These are phyloP conservation scores for Angophora floribunda DNA, from an alignment of 345 rosid genomes.

Conservation along the genomic window DNA sequence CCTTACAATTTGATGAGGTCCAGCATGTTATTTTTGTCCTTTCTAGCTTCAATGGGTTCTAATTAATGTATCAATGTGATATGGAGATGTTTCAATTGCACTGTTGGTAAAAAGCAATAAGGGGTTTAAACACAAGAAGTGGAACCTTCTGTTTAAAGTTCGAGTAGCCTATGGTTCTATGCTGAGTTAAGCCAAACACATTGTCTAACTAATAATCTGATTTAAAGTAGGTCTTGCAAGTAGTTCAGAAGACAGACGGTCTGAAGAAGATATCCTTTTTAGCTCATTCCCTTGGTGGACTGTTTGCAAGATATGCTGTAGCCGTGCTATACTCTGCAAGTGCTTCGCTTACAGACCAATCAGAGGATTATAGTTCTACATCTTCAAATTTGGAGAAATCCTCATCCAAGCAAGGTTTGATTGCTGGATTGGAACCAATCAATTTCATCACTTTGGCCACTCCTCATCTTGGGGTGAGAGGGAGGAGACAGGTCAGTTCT, in stretches of 20 bases:
- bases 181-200: background rate
- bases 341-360: slow-evolving; percentile 7
- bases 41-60: background rate
- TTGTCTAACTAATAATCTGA: background rate
- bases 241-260: slow-evolving; percentile 58
- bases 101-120: background rate
- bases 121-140: background rate
- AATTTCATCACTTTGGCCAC: slow-evolving; percentile 96
- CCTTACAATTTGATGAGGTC: background rate
- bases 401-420: slow-evolving; percentile 35
- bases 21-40: background rate
- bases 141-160: background rate
- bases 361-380: slow-evolving; percentile 15
- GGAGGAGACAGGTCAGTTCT: slow-evolving; percentile 85
- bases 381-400: slow-evolving; percentile 13
- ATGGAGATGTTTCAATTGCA: background rate
- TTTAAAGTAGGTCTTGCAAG: slow-evolving; percentile 48
- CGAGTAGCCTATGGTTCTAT: background rate
- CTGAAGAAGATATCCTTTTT: slow-evolving; percentile 83
- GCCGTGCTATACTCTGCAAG: slow-evolving; percentile 54
- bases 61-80: background rate
- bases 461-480: slow-evolving; percentile 98
- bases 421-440: slow-evolving; percentile 88
- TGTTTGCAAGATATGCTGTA: slow-evolving; percentile 90
- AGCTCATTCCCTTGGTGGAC: slow-evolving; percentile 97